These are phyloP conservation scores for Cydonia oblonga DNA, from an alignment of 331 rosid genomes.

Conservation along the genomic window DNA sequence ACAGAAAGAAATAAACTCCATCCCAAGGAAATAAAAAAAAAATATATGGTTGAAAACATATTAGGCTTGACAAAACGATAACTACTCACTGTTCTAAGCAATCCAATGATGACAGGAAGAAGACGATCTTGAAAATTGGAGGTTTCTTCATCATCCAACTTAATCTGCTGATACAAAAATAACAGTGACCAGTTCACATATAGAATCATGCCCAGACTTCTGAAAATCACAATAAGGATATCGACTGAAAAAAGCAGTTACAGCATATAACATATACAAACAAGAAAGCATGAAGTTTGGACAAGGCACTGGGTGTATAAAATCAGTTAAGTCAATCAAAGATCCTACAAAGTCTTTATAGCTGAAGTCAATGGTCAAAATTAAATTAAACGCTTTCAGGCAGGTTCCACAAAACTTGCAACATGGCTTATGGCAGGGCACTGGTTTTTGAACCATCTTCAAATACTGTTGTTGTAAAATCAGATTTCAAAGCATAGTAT, in stretches of 20 bases:
- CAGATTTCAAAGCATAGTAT: background rate
- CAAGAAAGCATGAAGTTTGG: background rate
- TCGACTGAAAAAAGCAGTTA: background rate
- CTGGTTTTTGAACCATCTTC: background rate
- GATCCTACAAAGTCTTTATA: background rate
- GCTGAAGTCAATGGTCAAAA: background rate
- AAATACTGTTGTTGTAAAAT: background rate
- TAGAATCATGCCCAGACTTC: slow-evolving; percentile 10
- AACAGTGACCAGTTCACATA: slow-evolving; percentile 22
- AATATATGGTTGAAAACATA: background rate
- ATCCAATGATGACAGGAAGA: slow-evolving; percentile 85
- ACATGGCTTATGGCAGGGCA: background rate
- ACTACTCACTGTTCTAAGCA: slow-evolving; percentile 95
- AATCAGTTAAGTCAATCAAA: background rate
- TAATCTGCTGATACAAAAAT: slow-evolving; percentile 42
- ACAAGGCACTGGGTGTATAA: background rate
- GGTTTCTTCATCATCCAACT: slow-evolving; percentile 75
- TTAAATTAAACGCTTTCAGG: background rate
- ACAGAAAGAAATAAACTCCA: background rate
- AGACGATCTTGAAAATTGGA: slow-evolving; percentile 63
- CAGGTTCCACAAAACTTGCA: background rate
- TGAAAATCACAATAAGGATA: slow-evolving; percentile 1
- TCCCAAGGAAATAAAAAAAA: background rate
- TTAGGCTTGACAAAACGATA: background rate
- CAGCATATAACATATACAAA: background rate